These are phyloP conservation scores for Chrysoporthe cubensis DNA, from an alignment of 2,329 filamentous ascomycete genomes.

Conservation along the genomic window DNA sequence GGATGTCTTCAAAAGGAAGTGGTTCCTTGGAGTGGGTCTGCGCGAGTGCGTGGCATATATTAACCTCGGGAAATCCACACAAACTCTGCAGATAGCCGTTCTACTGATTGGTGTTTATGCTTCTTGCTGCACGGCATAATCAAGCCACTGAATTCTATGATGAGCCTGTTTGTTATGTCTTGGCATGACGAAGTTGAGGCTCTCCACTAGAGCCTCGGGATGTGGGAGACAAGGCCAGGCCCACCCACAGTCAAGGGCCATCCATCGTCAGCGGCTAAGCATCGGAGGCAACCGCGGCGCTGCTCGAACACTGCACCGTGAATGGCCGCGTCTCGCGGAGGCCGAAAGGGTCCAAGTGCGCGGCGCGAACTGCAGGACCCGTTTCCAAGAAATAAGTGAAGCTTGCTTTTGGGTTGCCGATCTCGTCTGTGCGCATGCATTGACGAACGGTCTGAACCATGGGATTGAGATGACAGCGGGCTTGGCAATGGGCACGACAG, in stretches of 20 bases:
- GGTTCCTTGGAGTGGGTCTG: background rate
- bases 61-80: background rate
- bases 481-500: background rate
- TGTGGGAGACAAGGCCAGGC: background rate
- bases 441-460: background rate
- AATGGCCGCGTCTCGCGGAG: background rate
- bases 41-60: background rate
- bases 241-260: background rate
- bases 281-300: background rate
- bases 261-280: background rate
- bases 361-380: background rate
- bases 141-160: background rate
- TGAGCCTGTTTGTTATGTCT: background rate
- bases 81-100: background rate
- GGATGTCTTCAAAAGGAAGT: background rate
- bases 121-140: background rate
- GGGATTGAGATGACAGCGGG: background rate
- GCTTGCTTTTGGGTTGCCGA: slow-evolving; percentile 1
- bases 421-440: background rate
- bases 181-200: background rate
- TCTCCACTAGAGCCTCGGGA: background rate
- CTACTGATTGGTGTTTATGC: background rate
- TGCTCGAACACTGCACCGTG: background rate
- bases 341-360: background rate
- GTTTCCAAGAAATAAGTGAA: background rate